These are phyloP conservation scores for Leccinum pseudoinsigne DNA, from an alignment of 1,284 basidiomycete species.

Conservation along the genomic window DNA sequence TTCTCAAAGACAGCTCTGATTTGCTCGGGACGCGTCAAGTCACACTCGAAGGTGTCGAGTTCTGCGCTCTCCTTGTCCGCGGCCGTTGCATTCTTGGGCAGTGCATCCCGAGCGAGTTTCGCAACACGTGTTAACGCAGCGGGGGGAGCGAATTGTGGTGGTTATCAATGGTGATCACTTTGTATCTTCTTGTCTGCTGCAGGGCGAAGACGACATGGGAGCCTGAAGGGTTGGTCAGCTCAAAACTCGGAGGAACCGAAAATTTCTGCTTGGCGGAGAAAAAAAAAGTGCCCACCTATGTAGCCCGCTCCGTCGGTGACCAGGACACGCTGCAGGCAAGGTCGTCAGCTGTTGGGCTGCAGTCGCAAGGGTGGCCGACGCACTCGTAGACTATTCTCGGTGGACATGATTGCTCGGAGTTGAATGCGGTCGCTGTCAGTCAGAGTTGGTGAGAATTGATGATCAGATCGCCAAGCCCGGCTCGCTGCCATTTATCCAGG, in stretches of 20 bases:
- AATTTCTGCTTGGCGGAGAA: conserved; percentile 3
- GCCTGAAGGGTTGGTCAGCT: conserved; percentile 47
- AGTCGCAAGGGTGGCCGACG: conserved; percentile 20
- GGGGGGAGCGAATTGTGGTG: conserved; percentile 85
- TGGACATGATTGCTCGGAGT: conserved; percentile 28
- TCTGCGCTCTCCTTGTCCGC: conserved; percentile 65
- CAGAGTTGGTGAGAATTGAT: conserved; percentile 7
- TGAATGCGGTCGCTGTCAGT: background rate
- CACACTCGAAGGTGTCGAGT: conserved; percentile 70
- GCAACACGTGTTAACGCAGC: conserved; percentile 72
- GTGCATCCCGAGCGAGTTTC: conserved; percentile 72
- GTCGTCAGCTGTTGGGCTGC: conserved; percentile 12
- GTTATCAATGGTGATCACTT: conserved; percentile 93
- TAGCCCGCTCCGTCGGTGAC: conserved; percentile 86
- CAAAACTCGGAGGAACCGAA: background rate
- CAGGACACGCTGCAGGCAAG: conserved; percentile 58
- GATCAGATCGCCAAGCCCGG: conserved; percentile 8
- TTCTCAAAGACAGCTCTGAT: conserved; percentile 79
- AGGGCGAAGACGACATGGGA: conserved; percentile 90
- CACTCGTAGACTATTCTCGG: conserved; percentile 32
- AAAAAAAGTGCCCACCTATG: conserved; percentile 54
- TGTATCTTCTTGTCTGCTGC: conserved; percentile 86
- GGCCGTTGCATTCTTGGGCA: conserved; percentile 64
- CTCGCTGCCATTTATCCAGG: conserved; percentile 4
- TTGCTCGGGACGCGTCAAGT: conserved; percentile 73